Evolutionary conservation across 331 rosid species (phyloP), one percentile per base, ranked within the genome.

Genomic region (Prunus yedoensis): DNA sequence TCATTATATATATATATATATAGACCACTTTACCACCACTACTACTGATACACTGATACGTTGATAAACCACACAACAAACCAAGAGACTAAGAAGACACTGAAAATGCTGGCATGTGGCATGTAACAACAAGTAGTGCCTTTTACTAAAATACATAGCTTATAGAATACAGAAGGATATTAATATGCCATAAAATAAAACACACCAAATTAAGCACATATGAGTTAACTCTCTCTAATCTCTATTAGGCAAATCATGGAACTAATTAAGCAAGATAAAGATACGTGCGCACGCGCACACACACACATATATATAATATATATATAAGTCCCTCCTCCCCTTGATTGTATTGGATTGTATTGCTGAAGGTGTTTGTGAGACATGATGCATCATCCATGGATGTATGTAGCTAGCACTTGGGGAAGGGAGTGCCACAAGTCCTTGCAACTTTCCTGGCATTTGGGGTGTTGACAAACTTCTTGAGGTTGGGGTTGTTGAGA

Each of bases 391-490:
- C 43, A 57, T 57, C 2, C 15, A 12, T 57, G 41, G 41, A 35
- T 35, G 41, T 35, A 35, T 35, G 9, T 38, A 38, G 53, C 82
- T 32, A 87, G 79, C 96, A 90, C 74, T 78, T 86, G 76, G 99
- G 99, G 74, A 85, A 94, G 59, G 99, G 97, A 79, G 95, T 87
- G 4, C 97, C 96, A 87, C 99, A 94, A 68, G 88, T 85, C 70
- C 46, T 83, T 3, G 99, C 97, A 76, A 94, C 99, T 79, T 82
- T 90, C 83, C 93, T 89, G 9, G 99, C 99, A 83, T 90, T 92
- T 17, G 97, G 97, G 21, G 97, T 76, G 88, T 83, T 79, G 35
- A 94, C 99, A 76, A 92, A 92, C 83, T 84, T 89, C 88, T 84
- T 92, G 50, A 94, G 97, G 75, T 83, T 86, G 8, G 99, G 99